Evolutionary conservation across 441 rosid species (phyloP).

Genomic region (Adansonia rubrostipa): DNA sequence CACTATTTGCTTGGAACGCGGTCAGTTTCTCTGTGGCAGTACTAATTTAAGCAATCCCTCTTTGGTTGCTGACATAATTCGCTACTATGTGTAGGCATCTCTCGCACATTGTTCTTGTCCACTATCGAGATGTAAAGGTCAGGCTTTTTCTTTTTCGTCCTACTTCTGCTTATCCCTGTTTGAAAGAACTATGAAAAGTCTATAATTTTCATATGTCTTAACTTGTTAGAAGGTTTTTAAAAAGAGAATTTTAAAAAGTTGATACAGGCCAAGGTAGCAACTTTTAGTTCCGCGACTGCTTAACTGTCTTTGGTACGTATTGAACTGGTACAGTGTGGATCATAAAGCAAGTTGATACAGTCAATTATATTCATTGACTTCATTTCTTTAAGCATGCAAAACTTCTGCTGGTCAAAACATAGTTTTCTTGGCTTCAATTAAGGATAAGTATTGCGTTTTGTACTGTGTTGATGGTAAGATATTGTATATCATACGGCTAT

Average conservation of each 20-base stretch:
- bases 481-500: no score
- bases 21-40: background rate
- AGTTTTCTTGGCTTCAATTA: background rate
- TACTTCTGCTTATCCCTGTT: constrained; percentile 11
- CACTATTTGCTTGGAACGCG: constrained; percentile 25
- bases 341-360: background rate
- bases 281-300: background rate
- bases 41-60: constrained; percentile 4
- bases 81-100: constrained; percentile 65
- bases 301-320: background rate
- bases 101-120: constrained; percentile 85
- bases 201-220: background rate
- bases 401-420: background rate
- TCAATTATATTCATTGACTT: background rate
- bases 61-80: constrained; percentile 30
- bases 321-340: background rate
- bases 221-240: background rate
- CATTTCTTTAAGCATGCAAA: background rate
- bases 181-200: background rate
- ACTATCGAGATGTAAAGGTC: constrained; percentile 89
- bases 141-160: constrained; percentile 22
- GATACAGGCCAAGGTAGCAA: background rate
- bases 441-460: background rate
- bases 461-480: background rate
- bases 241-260: constrained; percentile 2